Conservation (phyloP, 257 asterid genomes). For the Scutellaria minor region DNA sequence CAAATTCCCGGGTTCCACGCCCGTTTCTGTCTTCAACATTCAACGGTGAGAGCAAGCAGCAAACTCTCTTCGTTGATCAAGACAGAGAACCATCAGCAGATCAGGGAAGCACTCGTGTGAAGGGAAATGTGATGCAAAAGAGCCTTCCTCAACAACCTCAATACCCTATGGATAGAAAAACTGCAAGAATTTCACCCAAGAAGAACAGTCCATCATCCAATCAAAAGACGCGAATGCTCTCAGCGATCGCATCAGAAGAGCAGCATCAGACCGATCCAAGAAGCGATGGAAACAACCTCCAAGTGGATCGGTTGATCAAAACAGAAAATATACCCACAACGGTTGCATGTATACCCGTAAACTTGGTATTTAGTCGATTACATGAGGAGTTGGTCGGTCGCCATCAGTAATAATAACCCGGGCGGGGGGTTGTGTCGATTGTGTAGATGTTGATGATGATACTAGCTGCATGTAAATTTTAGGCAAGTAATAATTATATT, state of each 20-base stretch:
- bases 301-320: slow-evolving; percentile 58
- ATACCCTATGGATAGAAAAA: slow-evolving; percentile 43
- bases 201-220: slow-evolving; percentile 54
- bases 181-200: slow-evolving; percentile 56
- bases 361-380: slow-evolving; percentile 90
- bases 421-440: slow-evolving; percentile 24
- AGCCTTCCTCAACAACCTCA: slow-evolving; percentile 35
- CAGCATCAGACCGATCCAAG: slow-evolving; percentile 45
- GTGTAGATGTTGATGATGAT: slow-evolving; percentile 45
- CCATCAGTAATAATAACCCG: slow-evolving; percentile 49
- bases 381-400: slow-evolving; percentile 82
- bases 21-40: slow-evolving; percentile 52
- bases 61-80: slow-evolving; percentile 29
- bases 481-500: slow-evolving; percentile 56
- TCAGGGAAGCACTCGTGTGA: neutral
- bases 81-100: no score
- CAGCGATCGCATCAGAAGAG: slow-evolving; percentile 66
- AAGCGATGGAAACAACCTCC: slow-evolving; percentile 38
- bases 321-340: slow-evolving; percentile 50
- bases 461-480: slow-evolving; percentile 65
- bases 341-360: slow-evolving; percentile 91
- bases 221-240: slow-evolving; percentile 79
- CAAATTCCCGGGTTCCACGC: slow-evolving; percentile 82
- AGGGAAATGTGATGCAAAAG: slow-evolving; percentile 39
- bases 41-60: slow-evolving; percentile 44